Evolutionary conservation across 192 early-diverging fungal genomes (phyloP), one percentile per base, ranked within the genome.

Genomic region (Helicostylum pulchrum): DNA sequence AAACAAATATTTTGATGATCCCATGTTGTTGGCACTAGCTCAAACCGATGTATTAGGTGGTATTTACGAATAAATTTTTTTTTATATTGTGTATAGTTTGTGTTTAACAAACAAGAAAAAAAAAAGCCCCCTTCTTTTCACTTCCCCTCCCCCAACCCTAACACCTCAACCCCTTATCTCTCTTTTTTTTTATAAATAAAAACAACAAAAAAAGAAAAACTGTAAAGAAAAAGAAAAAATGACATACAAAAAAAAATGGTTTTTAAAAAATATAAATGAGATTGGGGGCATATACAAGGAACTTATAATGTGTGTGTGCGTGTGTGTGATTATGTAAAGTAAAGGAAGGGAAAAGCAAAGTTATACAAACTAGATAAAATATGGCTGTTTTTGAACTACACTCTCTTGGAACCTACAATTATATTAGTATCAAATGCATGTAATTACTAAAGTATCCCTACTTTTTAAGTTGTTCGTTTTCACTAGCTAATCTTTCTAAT

Each of bases 1-100:
- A 46, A 89, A 87, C 75, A 93, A 93, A 75, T 91, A 84, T 61
- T 87, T 90, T 53, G 88, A 90, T 73, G 88, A 90, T 62, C 86
- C 82, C 26, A 78, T 84, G 77, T 52, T 83, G n/a, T 53, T 83
- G 14, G 74, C 78, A 49, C 46, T 80, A 31, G 81, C 79, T 26
- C 74, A 83, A 65, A 75, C 69, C 50, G 78, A 80, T 53, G 64
- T 77, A 11, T 61, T 80, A 36, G 72, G 65, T 54, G 65, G 71
- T 45, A 65, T 57, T 34, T 65, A 65, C 43, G 46, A 48, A 48
- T 48, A 57, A 42, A 57, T 10, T 30, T 52, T 14, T 52, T 52
- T 26, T 30, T 19, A 12, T 23, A 5, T 4, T 52, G 6, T 26
- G 20, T 30, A 52, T 52, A 26, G 7, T 15, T 17, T 26, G 20